phyloP scores from a whole-genome alignment of 108 stramenopile genomes.

The Cyclotella sp. region DNA sequence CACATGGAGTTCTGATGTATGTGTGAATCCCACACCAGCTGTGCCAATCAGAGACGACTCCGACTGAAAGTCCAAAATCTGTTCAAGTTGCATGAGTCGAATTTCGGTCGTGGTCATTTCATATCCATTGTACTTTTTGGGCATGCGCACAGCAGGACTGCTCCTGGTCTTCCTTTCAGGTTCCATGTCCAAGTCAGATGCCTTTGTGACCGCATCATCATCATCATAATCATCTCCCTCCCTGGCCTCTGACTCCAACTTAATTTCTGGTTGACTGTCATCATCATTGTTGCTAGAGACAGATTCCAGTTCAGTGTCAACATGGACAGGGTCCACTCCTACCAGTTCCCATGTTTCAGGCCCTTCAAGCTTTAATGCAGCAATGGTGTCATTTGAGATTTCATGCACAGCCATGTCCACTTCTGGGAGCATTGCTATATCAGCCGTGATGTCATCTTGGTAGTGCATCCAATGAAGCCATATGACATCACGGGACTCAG shows the following conservation, averaged over 20 bases:
- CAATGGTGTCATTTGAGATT: background rate
- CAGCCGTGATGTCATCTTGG: background rate
- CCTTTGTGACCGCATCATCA: background rate
- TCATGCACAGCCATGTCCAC: too few species aligned
- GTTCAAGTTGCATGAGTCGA: background rate
- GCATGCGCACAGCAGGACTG: background rate
- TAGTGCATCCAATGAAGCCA: constrained; percentile 44
- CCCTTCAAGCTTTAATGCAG: background rate
- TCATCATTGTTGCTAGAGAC: background rate
- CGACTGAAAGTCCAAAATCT: background rate
- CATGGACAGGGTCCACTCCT: too few species aligned
- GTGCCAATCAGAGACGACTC: background rate
- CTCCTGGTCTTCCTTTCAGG: background rate
- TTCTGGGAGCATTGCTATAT: too few species aligned
- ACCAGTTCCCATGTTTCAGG: background rate
- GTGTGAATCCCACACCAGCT: constrained; percentile 37
- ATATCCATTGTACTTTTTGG: background rate
- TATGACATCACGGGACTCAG: too few species aligned
- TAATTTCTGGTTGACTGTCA: background rate
- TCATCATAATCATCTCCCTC: background rate
- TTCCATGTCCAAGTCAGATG: too few species aligned
- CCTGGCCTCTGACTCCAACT: background rate
- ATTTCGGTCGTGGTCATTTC: constrained; percentile 2
- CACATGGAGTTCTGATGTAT: constrained; percentile 37
- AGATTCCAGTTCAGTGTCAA: background rate